Evolutionary conservation across 1,284 basidiomycete genomes (phyloP).

Genomic region (Sporisorium exsertum): DNA sequence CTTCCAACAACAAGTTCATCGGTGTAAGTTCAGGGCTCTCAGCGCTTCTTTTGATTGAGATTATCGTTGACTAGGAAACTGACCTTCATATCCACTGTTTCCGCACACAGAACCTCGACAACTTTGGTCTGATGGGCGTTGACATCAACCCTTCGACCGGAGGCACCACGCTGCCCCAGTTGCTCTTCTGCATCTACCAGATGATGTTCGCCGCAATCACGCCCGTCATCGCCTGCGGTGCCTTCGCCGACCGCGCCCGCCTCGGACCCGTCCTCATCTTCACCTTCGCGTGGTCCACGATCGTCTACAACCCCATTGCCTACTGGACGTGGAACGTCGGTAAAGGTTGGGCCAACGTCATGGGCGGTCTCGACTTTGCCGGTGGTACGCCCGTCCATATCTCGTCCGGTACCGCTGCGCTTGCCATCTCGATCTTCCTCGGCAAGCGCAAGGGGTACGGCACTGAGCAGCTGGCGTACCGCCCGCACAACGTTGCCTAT

Average conservation of each 20-base stretch:
- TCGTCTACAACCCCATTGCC: conserved; percentile 78
- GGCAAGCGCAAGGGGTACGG: conserved; percentile 71
- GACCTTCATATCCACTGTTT: conserved; percentile 58
- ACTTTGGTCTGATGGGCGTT: conserved; percentile 87
- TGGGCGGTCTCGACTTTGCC: conserved; percentile 71
- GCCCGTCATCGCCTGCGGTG: conserved; percentile 82
- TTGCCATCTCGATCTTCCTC: conserved; percentile 69
- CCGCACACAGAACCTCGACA: conserved; percentile 73
- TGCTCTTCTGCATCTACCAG: conserved; percentile 90
- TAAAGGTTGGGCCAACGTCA: conserved; percentile 64
- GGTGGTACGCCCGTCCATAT: conserved; percentile 71
- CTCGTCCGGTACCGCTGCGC: conserved; percentile 69
- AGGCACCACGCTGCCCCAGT: conserved; percentile 75
- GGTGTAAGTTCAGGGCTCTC: conserved; percentile 62
- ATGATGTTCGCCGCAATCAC: conserved; percentile 84
- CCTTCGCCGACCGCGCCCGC: conserved; percentile 88
- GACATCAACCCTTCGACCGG: conserved; percentile 77
- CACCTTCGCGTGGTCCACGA: conserved; percentile 88
- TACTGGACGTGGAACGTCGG: conserved; percentile 68
- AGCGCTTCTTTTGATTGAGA: background rate
- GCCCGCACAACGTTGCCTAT: conserved; percentile 69
- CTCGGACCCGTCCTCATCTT: conserved; percentile 86
- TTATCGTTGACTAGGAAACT: no score
- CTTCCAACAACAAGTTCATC: conserved; percentile 70
- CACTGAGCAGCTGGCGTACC: conserved; percentile 70